Evolutionary conservation across 106 monocot species (phyloP), one percentile per base, ranked within the genome.

Genomic region (Acanthochlamys bracteata): DNA sequence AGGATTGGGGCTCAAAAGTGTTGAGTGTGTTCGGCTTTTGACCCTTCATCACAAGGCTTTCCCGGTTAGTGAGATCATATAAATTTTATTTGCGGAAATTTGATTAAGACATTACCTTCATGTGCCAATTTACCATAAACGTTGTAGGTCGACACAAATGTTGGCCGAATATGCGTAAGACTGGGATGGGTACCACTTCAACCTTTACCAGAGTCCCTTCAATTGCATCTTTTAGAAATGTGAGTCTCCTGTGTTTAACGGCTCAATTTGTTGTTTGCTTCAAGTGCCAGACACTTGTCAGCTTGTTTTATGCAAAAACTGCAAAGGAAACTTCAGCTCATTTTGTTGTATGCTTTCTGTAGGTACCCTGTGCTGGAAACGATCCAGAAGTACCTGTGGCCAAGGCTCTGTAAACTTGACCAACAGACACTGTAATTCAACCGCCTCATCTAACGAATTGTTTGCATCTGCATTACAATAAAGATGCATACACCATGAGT

Each of bases 111-210:
- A 49, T 14, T 49, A 0, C 27, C 39, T 39, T 61, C 39, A 39
- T 61, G 7, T 16, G 14, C 39, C 24, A 17, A 11, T 16, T 69
- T 59, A 19, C 25, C 24, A 20, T 20, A 42, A 45, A 17, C 10
- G 45, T 25, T 12, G 13, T 60, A 98, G 96, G 96, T 98, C 57
- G 96, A 98, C 65, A 98, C 96, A 54, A 98, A 98, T 71, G 96
- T 98, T 61, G 91, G 85, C 23, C 87, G 96, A 25, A 98, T 98
- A 66, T 88, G 87, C 65, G 96, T 98, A 57, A 91, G 96, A 60
- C 72, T 98, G 59, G 96, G 96, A 78, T 98, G 96, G 96, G 96
- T 98, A 17, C 96, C 96, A 42, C 84, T 98, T 66, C 91, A 98
- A 68, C 91, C 96, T 20, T 68, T 98, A 41, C 96, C 96, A 7